Evolutionary conservation across 2,329 filamentous ascomycete species (phyloP).

Genomic region (Paracoccidioides lutzii): DNA sequence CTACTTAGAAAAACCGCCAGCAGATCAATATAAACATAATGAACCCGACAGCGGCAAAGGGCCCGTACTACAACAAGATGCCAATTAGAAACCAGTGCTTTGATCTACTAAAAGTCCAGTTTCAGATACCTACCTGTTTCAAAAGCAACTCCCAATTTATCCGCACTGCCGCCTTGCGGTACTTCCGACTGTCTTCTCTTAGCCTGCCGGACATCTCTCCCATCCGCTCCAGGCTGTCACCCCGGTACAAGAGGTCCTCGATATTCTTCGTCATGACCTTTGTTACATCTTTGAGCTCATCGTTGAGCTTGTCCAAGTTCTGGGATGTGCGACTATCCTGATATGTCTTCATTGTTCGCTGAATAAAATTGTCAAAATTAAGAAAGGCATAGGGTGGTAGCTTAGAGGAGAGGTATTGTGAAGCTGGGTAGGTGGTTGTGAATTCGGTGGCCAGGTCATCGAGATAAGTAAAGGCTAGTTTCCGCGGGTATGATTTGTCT

Average conservation of each 20-base stretch:
- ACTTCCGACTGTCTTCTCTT: conserved; percentile 88
- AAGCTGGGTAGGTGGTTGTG: conserved; percentile 62
- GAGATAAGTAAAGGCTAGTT: conserved; percentile 97
- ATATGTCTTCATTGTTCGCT: conserved; percentile 84
- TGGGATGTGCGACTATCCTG: conserved; percentile 80
- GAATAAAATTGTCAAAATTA: conserved; percentile 96
- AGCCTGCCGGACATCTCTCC: conserved; percentile 81
- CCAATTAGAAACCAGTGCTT: not conserved
- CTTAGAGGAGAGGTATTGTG: conserved; percentile 59
- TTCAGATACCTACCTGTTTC: conserved; percentile 53
- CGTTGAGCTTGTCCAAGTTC: conserved; percentile 90
- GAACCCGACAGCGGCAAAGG: conserved; percentile 67
- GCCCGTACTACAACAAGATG: conserved; percentile 55
- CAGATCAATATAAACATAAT: conserved; percentile 79
- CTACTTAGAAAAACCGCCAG: conserved; percentile 72
- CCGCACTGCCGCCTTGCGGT: conserved; percentile 76
- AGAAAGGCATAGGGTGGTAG: conserved; percentile 92
- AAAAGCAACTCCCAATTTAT: conserved; percentile 97
- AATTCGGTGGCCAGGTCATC: conserved; percentile 86
- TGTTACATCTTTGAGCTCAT: conserved; percentile 93
- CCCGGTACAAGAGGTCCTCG: conserved; percentile 88
- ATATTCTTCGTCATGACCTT: conserved; percentile 99
- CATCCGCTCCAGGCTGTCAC: conserved; percentile 92
- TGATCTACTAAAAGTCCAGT: not conserved
- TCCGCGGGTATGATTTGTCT: conserved; percentile 87